Base-by-base conservation (phyloP, 139 green algal genomes). In the Edaphochlamys debaryana region DNA sequence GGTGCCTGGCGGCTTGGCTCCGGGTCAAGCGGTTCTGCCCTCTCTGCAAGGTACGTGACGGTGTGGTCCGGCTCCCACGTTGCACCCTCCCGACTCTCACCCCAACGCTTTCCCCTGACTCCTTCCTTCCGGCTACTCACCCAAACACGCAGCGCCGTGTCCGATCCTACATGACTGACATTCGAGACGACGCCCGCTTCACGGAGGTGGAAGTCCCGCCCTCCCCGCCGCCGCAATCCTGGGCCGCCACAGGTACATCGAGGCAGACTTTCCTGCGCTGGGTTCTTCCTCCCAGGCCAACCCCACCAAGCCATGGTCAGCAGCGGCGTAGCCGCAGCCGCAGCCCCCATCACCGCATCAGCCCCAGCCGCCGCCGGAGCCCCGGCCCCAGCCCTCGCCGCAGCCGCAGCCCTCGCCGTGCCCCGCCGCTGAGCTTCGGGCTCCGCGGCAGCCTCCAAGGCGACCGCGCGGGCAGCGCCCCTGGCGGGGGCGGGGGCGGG, bases 1-100 rank as follows among this genome's bases (percentile, higher is more conserved):
- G 22, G 0, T 82, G 76, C 63, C 40, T 82, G 76, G 32, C 9
- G 45, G 63, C 64, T 30, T 82, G 76, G 76, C 64, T 82, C 22
- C n/a, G 42, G 0, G 6, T 73, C 19, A 74, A 73, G 34, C 40
- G 76, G 0, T 20, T 82, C 25, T 82, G 76, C 37, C 76, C 76
- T 0, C 45, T 82, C 11, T 82, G 76, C 63, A 82, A 82, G 45
- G 76, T 82, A 20, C 15, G 70, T 4, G 20, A 6, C 54, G 0
- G 6, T 30, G 11, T 30, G 22, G 30, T 63, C 9, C 0, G 29
- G 37, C 60, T 8, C 3, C 30, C 11, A 15, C 9, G 11, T 38
- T 37, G 30, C 60, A 20, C 19, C 5, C 34, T 34, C 20, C 6
- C 34, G 34, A 8, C 9, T 17, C 48, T 50, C 48, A n/a, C n/a